Percentiles rank a stretch among this genome's conserved stretches.
phyloP scores from a whole-genome alignment of 257 asterid genomes.

The Solanum medicagineum region DNA sequence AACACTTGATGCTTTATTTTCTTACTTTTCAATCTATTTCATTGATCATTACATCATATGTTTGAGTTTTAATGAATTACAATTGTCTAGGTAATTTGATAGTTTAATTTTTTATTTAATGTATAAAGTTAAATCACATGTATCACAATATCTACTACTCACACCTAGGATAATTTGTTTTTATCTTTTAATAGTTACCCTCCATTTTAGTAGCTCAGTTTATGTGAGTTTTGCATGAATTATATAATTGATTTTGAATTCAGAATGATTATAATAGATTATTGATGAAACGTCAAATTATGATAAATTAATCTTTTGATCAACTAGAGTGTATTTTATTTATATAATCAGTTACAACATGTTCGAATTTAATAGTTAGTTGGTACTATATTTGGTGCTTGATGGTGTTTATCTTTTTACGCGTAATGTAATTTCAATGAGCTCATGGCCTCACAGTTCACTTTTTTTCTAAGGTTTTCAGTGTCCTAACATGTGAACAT shows the following conservation, averaged over 20 bases:
- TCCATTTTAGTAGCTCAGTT: neutral
- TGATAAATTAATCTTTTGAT: neutral
- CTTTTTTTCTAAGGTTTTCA: neutral
- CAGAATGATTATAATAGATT: neutral
- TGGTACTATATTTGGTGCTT: neutral
- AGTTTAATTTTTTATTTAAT: too few relatives aligned
- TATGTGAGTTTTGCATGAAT: neutral
- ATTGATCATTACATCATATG: fast-evolving
- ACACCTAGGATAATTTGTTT: neutral
- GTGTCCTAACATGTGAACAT: neutral
- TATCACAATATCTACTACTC: too few relatives aligned
- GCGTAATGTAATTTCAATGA: neutral
- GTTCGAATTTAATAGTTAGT: neutral
- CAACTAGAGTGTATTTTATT: neutral
- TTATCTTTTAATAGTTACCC: neutral
- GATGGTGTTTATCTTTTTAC: neutral
- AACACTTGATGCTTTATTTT: fast-evolving
- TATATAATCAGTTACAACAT: neutral
- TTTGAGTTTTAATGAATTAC: too few relatives aligned
- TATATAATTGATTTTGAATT: neutral
- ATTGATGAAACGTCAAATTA: neutral
- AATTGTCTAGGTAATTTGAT: too few relatives aligned
- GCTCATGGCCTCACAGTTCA: neutral
- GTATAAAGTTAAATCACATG: too few relatives aligned
- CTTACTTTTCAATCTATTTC: too few relatives aligned